Base-by-base conservation (phyloP, 2,329 filamentous ascomycete species). In the Colletotrichum lentis region DNA sequence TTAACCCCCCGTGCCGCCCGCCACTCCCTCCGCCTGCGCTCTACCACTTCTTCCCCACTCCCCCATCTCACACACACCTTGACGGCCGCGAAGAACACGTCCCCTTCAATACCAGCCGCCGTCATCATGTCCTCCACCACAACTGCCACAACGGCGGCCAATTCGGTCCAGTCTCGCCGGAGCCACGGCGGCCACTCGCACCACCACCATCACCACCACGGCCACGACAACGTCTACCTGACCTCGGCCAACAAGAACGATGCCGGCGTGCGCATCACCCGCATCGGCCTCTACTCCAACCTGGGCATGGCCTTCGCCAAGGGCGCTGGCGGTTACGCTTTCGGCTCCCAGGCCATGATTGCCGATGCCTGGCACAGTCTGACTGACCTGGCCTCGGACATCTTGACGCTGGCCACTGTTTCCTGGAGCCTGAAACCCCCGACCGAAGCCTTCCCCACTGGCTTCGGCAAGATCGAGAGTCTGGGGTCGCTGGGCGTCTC, bases 401-500 rank as follows among this genome's bases (percentile, higher is more conserved):
- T 99, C 73, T 89, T 97, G 78, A 99, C 96, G 0, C 86, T 99
- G 22, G 92, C 93, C 18, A 99, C 96, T 11, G 94, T 99, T 54
- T 95, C 94, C 22, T 97, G 92, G 89, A 97, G 94, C 68, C 81
- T 98, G 69, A 93, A 91, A 74, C 90, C 93, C 6, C 94, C 96
- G 0, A 93, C 92, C 12, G 86, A 91, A 62, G 87, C 87, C 47
- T 99, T 97, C 76, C 96, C 96, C 2, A 88, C 90, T 74, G 96
- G 96, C 1, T 99, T 97, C 77, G 96, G 96, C 76, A 99, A 99
- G 82, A 88, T 99, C n/a, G 96, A 99, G 83, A 97, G 94, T 74
- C 81, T 99, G 76, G 96, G 96, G 22, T 96, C 94, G 24, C 82
- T 99, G 67, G 96, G 95, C 18, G 96, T 99, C 41, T 97, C 94